These are phyloP conservation scores for Suillus sp. DNA, from an alignment of 768 basidiomycete genomes.

Conservation along the genomic window DNA sequence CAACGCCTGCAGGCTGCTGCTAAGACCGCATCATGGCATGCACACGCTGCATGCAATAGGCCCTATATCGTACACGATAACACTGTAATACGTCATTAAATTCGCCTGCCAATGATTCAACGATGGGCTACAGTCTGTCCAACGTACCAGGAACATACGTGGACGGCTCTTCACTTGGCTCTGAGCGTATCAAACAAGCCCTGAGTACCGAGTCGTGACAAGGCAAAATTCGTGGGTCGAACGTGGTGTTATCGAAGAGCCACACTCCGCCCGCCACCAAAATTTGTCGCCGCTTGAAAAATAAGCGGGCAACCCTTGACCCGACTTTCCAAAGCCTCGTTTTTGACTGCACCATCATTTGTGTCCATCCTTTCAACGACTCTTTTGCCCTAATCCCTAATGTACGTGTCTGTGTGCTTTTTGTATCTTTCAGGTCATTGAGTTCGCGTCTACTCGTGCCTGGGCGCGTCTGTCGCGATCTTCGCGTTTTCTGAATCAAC, in stretches of 20 bases:
- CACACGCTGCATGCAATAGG: not conserved
- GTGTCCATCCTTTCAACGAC: conserved; percentile 36
- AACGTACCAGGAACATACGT: not conserved
- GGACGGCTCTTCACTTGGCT: too few species aligned
- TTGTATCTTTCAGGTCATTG: conserved; percentile 3
- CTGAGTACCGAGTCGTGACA: not conserved
- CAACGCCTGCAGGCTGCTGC: not conserved
- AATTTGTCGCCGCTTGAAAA: conserved; percentile 38
- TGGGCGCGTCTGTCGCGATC: conserved; percentile 31
- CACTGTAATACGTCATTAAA: conserved; percentile 6
- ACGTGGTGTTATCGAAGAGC: conserved; percentile 10
- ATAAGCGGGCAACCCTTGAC: conserved; percentile 41
- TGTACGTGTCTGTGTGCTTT: conserved; percentile 34
- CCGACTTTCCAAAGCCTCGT: conserved; percentile 33
- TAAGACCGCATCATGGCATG: not conserved
- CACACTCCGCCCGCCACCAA: conserved; percentile 25
- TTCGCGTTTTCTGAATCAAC: conserved; percentile 23
- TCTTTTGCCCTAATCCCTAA: conserved; percentile 24
- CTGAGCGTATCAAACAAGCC: not conserved
- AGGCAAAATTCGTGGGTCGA: not conserved
- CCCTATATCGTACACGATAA: not conserved
- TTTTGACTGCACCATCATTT: conserved; percentile 38
- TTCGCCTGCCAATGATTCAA: not conserved
- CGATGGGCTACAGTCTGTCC: not conserved
- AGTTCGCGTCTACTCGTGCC: conserved; percentile 22